Conservation (phyloP, 768 basidiomycete genomes). For the Leccinum pellstonianum region DNA sequence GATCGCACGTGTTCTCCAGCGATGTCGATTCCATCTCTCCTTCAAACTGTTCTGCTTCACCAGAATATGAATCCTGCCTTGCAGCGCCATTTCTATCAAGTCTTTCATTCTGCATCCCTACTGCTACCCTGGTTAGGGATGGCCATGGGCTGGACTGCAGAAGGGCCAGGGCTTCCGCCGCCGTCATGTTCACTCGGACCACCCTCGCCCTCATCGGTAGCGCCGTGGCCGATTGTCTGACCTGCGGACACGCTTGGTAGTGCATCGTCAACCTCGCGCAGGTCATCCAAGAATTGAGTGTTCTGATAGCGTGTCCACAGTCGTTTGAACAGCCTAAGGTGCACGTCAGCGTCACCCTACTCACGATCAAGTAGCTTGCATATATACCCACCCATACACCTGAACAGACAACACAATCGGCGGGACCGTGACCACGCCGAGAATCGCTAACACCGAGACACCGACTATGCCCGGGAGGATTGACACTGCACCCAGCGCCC, state of each 20-base stretch:
- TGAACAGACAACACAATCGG: conserved; percentile 12
- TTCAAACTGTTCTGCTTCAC: too few relatives aligned
- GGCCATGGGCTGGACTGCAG: background rate
- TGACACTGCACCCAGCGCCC: background rate
- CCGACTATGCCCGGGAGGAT: conserved; percentile 20
- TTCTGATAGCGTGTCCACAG: background rate
- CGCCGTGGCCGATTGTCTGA: background rate
- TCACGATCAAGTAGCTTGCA: background rate
- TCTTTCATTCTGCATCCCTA: background rate
- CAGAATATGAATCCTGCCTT: background rate
- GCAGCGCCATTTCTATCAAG: background rate
- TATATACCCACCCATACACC: conserved; percentile 11
- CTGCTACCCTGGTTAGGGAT: background rate
- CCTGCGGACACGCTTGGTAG: too few relatives aligned
- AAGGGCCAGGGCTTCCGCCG: background rate
- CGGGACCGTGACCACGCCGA: conserved; percentile 4
- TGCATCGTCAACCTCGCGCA: background rate
- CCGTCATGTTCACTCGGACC: background rate
- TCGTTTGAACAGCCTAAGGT: conserved; percentile 1
- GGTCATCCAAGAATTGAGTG: conserved; percentile 2
- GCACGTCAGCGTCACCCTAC: background rate
- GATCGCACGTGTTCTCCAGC: too few relatives aligned
- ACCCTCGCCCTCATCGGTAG: background rate
- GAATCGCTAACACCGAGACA: conserved; percentile 18
- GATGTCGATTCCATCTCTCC: too few relatives aligned